Evolutionary conservation across 2,329 filamentous ascomycete genomes (phyloP), one percentile per base, ranked within the genome.

Genomic region (Herpotrichia juniperi): DNA sequence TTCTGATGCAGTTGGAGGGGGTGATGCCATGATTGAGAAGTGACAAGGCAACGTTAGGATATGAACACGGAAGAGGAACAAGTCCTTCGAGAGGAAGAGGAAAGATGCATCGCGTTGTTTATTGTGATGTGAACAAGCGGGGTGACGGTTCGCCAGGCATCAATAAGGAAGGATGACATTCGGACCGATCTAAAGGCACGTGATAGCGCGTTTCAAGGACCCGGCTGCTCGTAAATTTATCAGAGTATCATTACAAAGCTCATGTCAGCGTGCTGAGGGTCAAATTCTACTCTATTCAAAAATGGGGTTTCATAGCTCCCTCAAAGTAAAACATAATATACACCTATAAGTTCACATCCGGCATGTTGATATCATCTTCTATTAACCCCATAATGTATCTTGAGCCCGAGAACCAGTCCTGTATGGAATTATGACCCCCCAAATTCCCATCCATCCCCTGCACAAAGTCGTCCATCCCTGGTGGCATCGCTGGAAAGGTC

Each of bases 321-420:
- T 37, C 10, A 22, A 10, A 24, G 37, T 40, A 22, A 7, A 24
- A 7, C 12, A 25, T 7, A 7, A 6, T 4, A 24, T 19, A 17
- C 12, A 40, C 37, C 32, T 46, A 51, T n/a, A 51, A 42, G 22
- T 48, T 47, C 30, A 68, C 30, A 51, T 72, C 66, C 3, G 66
- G 63, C 67, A 73, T 73, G 24, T 66, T 63, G 43, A 66, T 51
- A 56, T 88, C 85, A 51, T 87, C 83, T 63, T 89, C 86, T 64
- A 88, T 68, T 50, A 88, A 63, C 0, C 83, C 84, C 76, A 88
- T 80, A 75, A 89, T 83, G 60, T 87, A 85, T 48, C 81, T 79
- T 53, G 84, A 88, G 1, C 85, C 84, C 3, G 83, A 84, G 59
- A 87, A 88, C 86, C 86, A 88, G 55, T 87, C 85, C 2, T 83